phyloP scores from a whole-genome alignment of 2,329 filamentous ascomycete genomes.

The Pezicula radicicola region DNA sequence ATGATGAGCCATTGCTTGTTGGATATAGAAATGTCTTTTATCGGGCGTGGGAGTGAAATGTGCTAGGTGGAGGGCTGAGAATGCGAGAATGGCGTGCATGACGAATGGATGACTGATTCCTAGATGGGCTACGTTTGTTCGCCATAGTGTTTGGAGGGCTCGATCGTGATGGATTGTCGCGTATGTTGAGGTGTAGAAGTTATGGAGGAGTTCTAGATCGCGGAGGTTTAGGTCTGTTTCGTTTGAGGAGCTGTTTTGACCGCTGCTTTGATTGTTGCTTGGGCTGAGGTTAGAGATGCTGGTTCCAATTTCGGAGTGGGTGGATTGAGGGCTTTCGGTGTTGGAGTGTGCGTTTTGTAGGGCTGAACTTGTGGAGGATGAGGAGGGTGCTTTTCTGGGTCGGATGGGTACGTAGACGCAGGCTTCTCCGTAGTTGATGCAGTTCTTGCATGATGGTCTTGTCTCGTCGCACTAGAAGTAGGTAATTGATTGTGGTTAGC shows the following conservation, averaged over 20 bases:
- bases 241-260: background rate
- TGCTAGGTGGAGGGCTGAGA: slow-evolving; percentile 47
- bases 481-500: background rate
- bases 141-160: slow-evolving; percentile 41
- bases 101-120: slow-evolving; percentile 44
- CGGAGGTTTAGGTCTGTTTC: slow-evolving; percentile 31
- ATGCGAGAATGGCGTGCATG: slow-evolving; percentile 44
- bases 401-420: background rate
- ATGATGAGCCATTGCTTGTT: slow-evolving; percentile 34
- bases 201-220: slow-evolving; percentile 51
- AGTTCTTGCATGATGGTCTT: background rate
- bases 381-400: background rate
- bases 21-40: slow-evolving; percentile 34
- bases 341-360: too few species aligned
- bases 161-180: slow-evolving; percentile 41
- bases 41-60: slow-evolving; percentile 30
- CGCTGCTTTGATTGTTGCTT: too few species aligned
- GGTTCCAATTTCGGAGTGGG: background rate
- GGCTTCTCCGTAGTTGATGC: background rate
- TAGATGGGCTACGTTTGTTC: slow-evolving; percentile 40
- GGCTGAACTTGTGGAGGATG: background rate
- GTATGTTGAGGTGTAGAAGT: slow-evolving; percentile 47
- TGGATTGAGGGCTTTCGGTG: background rate
- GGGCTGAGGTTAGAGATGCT: background rate
- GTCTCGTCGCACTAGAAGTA: background rate